Evolutionary conservation across 768 basidiomycete genomes (phyloP), one percentile per base, ranked within the genome.

Genomic region (Grammothele lineata): DNA sequence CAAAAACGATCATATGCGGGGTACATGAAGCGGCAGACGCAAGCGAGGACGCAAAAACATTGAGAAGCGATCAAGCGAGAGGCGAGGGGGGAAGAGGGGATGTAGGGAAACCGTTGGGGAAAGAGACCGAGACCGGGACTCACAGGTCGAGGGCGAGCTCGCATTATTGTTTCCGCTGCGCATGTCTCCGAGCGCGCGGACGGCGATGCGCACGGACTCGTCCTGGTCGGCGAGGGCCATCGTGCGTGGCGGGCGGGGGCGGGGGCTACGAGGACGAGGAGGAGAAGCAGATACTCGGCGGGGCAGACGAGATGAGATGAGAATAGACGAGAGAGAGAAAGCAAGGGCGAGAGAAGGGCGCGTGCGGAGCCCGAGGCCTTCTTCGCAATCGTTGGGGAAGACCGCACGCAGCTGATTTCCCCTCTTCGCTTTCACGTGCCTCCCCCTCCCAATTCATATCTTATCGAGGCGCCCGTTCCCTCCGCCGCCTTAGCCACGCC

Each of bases 161-260:
- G 57, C 41, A 42, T 54, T 56, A 25, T 52, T 55, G 22, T 49
- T 61, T 48, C 75, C 70, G 43, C 75, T 83, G 45, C 84, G 74
- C 89, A 91, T 90, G 58, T 87, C 84, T 22, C 76, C 87, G 14
- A 92, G 72, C 0, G 87, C 89, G 30, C 75, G 67, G 11, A 87
- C 81, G 18, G 89, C 90, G 60, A 90, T 91, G 42, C 81, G 76
- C 0, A 89, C 86, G 57, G 78, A 82, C 64, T 88, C 87, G 54
- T 88, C 87, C 47, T 85, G 76, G 58, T 72, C 70, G 41, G 74
- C 73, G 55, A 77, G 67, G 27, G 56, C 57, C 43, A 53, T 51
- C 37, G 32, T 8, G 6, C 35, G 35, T 19, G 23, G 43, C 10
- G 38, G 40, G 14, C 15, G 18, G 22, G 38, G 24, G 25, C n/a